Percentiles rank a stretch among this genome's conserved stretches.
Conservation (phyloP, 352 stramenopile genomes). For the Pythium apleroticum region DNA sequence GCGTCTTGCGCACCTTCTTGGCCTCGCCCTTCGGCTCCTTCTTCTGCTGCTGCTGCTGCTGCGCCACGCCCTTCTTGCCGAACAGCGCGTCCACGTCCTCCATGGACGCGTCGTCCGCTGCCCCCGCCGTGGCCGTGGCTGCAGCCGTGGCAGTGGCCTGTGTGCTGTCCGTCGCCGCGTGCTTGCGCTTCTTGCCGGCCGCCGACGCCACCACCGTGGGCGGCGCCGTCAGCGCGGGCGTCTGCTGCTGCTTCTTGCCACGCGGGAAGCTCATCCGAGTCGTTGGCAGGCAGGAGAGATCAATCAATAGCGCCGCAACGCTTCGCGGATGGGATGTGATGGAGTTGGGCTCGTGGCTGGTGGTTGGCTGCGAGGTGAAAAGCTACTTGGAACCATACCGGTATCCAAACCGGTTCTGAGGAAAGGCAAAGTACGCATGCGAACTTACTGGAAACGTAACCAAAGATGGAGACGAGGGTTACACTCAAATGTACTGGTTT, state of each 20-base stretch:
- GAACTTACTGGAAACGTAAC: neutral
- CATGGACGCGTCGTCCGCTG: conserved; percentile 14
- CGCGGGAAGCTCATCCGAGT: conserved; percentile 67
- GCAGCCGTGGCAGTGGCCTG: neutral
- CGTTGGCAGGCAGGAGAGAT: neutral
- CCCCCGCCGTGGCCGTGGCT: neutral
- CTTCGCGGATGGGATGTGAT: conserved; percentile 9
- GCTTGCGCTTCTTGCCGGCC: conserved; percentile 49
- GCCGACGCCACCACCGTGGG: conserved; percentile 22
- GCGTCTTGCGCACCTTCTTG: conserved; percentile 27
- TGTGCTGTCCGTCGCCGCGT: conserved; percentile 7
- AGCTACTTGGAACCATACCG: neutral
- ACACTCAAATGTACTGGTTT: neutral
- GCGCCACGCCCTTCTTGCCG: conserved; percentile 66
- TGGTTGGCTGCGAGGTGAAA: conserved; percentile 18
- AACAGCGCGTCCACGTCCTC: conserved; percentile 66
- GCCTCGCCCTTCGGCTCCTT: conserved; percentile 28
- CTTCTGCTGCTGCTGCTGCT: conserved; percentile 23
- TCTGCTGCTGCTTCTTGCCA: conserved; percentile 63
- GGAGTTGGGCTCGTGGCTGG: neutral
- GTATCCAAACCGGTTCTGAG: neutral
- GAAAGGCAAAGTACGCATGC: neutral
- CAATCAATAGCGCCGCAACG: conserved; percentile 9
- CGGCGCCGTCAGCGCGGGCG: conserved; percentile 23
- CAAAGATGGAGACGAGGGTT: too few relatives aligned